These are phyloP conservation scores for Tolypocladium endophyticum DNA, from an alignment of 2,329 filamentous ascomycete species.

Conservation along the genomic window DNA sequence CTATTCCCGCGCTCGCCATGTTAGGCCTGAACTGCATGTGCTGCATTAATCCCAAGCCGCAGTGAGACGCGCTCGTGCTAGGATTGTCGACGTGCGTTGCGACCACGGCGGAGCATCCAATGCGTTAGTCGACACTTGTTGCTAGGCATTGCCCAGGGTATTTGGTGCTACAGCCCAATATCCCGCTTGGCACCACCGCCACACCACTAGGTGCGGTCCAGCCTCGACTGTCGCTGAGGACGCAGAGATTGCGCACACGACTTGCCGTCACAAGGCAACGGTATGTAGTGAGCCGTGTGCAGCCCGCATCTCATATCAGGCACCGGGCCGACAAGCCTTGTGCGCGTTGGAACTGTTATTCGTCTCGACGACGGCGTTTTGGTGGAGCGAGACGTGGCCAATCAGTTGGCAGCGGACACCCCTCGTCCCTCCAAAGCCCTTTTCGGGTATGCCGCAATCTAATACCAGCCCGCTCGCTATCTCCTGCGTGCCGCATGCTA, in stretches of 20 bases:
- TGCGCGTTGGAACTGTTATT: not conserved
- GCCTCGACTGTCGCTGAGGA: not conserved
- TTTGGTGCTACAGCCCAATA: not conserved
- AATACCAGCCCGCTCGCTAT: not conserved
- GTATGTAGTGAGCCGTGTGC: not conserved
- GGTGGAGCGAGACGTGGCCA: not conserved
- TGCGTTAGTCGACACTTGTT: not conserved
- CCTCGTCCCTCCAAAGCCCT: not conserved
- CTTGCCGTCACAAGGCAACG: not conserved
- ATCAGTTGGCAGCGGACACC: not conserved
- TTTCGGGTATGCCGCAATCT: not conserved
- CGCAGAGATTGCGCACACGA: not conserved
- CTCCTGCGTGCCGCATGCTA: not conserved
- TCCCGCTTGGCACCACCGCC: not conserved
- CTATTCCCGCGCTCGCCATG: not conserved
- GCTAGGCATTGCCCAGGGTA: not conserved
- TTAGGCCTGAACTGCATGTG: too few species aligned
- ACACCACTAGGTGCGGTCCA: not conserved
- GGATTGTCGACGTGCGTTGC: not conserved
- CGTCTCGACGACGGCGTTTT: not conserved
- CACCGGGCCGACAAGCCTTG: not conserved
- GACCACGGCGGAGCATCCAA: not conserved
- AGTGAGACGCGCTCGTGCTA: not conserved
- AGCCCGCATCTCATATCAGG: not conserved
- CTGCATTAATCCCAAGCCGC: too few species aligned